Conservation (phyloP, 2,329 filamentous ascomycete species). For the Trichophyton rubrum region DNA sequence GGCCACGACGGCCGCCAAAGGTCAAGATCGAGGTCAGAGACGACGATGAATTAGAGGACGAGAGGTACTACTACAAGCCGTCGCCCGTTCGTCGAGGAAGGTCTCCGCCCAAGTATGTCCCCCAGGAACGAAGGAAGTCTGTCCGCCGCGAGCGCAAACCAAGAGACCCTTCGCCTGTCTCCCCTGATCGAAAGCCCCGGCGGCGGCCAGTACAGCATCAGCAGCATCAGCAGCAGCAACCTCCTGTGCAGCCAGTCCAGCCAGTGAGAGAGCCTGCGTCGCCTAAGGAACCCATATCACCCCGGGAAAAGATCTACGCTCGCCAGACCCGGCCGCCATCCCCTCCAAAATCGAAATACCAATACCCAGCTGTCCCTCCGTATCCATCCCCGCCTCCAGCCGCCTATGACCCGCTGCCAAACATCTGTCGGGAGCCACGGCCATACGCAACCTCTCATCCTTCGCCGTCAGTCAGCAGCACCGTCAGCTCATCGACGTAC, state of each 20-base stretch:
- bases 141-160: not conserved
- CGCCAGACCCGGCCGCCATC: too few species aligned
- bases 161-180: not conserved
- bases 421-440: not conserved
- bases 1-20: not conserved
- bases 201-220: not conserved
- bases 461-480: not conserved
- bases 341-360: not conserved
- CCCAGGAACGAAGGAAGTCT: not conserved
- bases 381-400: not conserved
- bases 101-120: not conserved
- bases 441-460: not conserved
- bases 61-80: not conserved
- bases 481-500: not conserved
- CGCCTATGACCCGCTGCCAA: not conserved
- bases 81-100: not conserved
- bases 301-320: not conserved
- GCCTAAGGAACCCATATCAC: not conserved
- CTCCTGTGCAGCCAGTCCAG: not conserved
- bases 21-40: not conserved
- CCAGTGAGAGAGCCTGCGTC: not conserved
- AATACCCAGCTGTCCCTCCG: not conserved
- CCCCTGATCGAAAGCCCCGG: not conserved
- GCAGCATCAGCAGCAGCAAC: too few species aligned
- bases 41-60: not conserved